A percentile compares a stretch with the other conserved stretches of the same genome.
Conservation (phyloP, 2,329 filamentous ascomycete species). For the Blumeria hordei region DNA sequence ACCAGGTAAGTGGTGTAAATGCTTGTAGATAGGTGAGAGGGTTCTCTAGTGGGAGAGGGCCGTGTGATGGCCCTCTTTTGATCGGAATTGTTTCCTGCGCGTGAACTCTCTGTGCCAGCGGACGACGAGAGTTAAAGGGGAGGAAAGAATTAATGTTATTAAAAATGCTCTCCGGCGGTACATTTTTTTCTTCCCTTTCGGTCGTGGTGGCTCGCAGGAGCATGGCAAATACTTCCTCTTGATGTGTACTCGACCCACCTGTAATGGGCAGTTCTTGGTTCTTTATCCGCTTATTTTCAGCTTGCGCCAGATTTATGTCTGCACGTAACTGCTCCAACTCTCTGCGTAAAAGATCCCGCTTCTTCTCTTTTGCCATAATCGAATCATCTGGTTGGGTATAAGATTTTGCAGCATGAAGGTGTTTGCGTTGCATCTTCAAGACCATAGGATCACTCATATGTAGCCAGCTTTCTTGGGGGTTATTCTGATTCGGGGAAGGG, state of each 20-base stretch:
- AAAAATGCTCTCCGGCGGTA: slow-evolving; percentile 11
- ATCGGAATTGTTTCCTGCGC: slow-evolving; percentile 15
- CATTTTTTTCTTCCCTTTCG: slow-evolving; percentile 3
- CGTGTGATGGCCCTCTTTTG: slow-evolving; percentile 31
- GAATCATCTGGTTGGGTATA: no score
- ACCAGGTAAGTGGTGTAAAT: slow-evolving; percentile 43
- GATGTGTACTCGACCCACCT: slow-evolving; percentile 14
- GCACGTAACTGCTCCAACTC: slow-evolving; percentile 31
- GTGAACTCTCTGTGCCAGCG: slow-evolving; percentile 4
- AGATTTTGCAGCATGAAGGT: no score
- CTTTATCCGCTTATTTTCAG: slow-evolving; percentile 32
- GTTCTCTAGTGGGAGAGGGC: slow-evolving; percentile 35
- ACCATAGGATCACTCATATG: no score
- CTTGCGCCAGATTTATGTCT: slow-evolving; percentile 30
- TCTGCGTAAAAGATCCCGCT: slow-evolving; percentile 18
- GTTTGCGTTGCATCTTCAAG: no score
- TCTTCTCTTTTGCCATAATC: no score
- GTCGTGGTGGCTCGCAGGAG: slow-evolving; percentile 9
- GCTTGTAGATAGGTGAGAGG: slow-evolving; percentile 44
- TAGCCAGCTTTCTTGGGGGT: no score
- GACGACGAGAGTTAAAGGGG: slow-evolving; percentile 11
- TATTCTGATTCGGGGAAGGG: no score
- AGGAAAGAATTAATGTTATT: slow-evolving; percentile 12
- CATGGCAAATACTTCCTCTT: slow-evolving; percentile 14
- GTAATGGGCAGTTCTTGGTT: slow-evolving; percentile 16